A percentile compares a stretch with the other conserved stretches of the same genome.
phyloP scores from a whole-genome alignment of 1,284 basidiomycete species.

The Ceratobasidium sp. region DNA sequence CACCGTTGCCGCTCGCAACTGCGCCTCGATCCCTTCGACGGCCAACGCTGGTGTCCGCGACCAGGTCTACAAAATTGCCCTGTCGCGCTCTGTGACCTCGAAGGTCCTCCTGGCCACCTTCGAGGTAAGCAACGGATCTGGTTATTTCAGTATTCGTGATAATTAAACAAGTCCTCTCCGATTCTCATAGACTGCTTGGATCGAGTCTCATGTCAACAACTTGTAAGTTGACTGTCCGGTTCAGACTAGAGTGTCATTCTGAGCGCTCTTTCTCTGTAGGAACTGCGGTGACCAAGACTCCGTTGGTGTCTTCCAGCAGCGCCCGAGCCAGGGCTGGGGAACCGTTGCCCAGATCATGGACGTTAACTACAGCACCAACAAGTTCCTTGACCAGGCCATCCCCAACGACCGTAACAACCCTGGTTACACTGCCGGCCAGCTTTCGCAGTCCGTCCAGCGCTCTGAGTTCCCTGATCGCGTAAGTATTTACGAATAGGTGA shows the following conservation, averaged over 20 bases:
- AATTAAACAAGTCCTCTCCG: neutral
- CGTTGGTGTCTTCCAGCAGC: constrained; percentile 48
- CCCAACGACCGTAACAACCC: constrained; percentile 38
- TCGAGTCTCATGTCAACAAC: constrained; percentile 43
- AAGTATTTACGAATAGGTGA: neutral
- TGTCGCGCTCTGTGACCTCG: constrained; percentile 31
- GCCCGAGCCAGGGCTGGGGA: constrained; percentile 48
- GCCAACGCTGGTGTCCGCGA: constrained; percentile 39
- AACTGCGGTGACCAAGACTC: constrained; percentile 47
- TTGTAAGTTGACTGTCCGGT: neutral
- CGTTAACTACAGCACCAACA: constrained; percentile 39
- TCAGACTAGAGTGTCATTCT: no score
- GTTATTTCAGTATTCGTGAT: no score
- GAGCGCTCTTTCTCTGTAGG: neutral
- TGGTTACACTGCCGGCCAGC: constrained; percentile 40
- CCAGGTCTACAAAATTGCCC: constrained; percentile 30
- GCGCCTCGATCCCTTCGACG: constrained; percentile 30
- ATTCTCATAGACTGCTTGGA: constrained; percentile 34
- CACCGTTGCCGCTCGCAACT: constrained; percentile 12
- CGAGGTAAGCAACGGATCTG: constrained; percentile 19
- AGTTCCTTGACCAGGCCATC: constrained; percentile 44
- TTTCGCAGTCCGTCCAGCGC: constrained; percentile 43
- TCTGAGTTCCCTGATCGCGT: constrained; percentile 45
- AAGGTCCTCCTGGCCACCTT: constrained; percentile 40
- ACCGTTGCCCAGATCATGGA: constrained; percentile 47